These are phyloP conservation scores for Oehlia diaphana DNA, from an alignment of 192 early-diverging fungal species.

Conservation along the genomic window DNA sequence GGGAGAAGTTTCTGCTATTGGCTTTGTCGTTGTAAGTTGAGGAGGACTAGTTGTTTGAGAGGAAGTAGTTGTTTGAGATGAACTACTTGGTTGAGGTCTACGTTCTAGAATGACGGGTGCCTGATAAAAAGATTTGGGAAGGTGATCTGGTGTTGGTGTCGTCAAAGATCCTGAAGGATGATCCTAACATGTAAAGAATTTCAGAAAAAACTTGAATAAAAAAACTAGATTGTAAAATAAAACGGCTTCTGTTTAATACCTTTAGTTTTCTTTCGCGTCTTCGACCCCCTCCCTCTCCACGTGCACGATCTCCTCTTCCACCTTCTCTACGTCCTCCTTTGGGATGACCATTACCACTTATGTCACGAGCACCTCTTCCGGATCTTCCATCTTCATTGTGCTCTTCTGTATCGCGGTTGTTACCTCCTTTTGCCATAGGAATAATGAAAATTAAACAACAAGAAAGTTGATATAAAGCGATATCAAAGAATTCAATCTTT, in stretches of 20 bases:
- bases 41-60: neutral
- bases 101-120: slow-evolving; percentile 27
- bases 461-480: too few species aligned
- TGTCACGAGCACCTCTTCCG: neutral
- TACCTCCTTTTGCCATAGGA: neutral
- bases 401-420: slow-evolving; percentile 1
- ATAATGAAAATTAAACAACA: neutral
- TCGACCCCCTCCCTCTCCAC: slow-evolving; percentile 24
- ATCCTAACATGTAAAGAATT: neutral
- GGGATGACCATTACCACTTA: neutral
- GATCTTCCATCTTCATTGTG: slow-evolving; percentile 14
- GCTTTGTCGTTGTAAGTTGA: neutral
- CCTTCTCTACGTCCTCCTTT: slow-evolving; percentile 9
- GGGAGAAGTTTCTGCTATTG: neutral
- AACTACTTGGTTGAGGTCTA: neutral
- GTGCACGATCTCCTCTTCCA: slow-evolving; percentile 10
- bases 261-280: slow-evolving; percentile 26
- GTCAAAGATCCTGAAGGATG: slow-evolving; percentile 11
- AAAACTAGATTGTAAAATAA: neutral
- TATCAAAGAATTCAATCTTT: neutral
- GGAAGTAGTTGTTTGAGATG: neutral
- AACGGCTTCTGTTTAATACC: neutral
- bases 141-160: slow-evolving; percentile 23
- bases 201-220: neutral
- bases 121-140: slow-evolving; percentile 28